Base-by-base conservation (phyloP, 768 basidiomycete genomes). In the Clitopilus hobsonii region DNA sequence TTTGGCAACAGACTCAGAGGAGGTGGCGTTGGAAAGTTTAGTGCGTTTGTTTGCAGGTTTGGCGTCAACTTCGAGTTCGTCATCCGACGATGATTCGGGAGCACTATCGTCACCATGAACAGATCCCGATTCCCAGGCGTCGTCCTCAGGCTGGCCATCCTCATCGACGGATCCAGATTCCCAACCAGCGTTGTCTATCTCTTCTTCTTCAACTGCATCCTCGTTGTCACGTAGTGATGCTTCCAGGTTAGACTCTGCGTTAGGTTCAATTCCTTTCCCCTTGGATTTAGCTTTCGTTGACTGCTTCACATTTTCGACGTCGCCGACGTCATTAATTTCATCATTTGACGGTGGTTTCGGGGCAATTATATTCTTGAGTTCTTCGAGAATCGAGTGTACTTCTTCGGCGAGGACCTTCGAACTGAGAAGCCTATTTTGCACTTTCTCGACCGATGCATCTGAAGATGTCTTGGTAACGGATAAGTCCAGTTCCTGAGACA, bases 371-470 rank as follows among this genome's bases (percentile, higher is more conserved):
- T 68, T 62, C 55, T 72, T 74, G 5, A 93, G 65, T 49, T 75
- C 73, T 8, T 75, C 74, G 1, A 94, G 63, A 13, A 81, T 77
- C 22, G 67, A 65, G 6, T 71, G 70, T 1, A 91, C 74, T 58
- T 81, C 82, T 2, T 74, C 71, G 1, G 90, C 84, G 10, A 94
- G 71, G n/a, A 76, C 67, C 65, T 89, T 93, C 3, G 88, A 88
- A 63, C 91, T 94, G 38, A 89, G 73, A 7, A 96, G 70, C 30
- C 88, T 82, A 57, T 78, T 84, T 61, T 88, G 85, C 0, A 88
- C 79, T 69, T 88, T 90, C 2, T 77, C 79, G 24, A 70, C 62
- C 13, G 72, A 64, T 20, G 81, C 76, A 22, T 79, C 78, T 16
- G 76, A 61, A 2, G 63, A 60, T 23, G 71, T 65, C 14, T 67